Percentiles rank a stretch among this genome's conserved stretches.
These are phyloP conservation scores for Cryptococcus amylolentus DNA, from an alignment of 1,284 basidiomycete species.

Conservation along the genomic window DNA sequence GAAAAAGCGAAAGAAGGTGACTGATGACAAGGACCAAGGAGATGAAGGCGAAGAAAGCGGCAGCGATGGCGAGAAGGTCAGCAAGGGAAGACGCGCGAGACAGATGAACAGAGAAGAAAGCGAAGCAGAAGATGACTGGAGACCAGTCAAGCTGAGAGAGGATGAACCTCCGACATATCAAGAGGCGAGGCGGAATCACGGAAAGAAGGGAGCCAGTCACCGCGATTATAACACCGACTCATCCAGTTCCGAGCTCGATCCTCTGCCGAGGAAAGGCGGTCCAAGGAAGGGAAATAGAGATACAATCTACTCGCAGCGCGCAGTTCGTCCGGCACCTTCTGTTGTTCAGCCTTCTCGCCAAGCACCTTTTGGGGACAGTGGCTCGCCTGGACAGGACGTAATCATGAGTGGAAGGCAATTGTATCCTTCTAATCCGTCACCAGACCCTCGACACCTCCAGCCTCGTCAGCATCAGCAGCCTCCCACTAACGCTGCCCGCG, in stretches of 20 bases:
- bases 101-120: slow-evolving; percentile 1
- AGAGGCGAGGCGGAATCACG: background rate
- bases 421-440: slow-evolving; percentile 1
- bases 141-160: background rate
- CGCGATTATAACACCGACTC: background rate
- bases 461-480: background rate
- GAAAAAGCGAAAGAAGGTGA: slow-evolving; percentile 1
- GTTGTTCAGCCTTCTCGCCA: background rate
- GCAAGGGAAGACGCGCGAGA: background rate
- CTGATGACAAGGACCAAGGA: slow-evolving; percentile 1
- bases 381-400: background rate
- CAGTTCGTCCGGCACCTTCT: background rate
- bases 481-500: background rate
- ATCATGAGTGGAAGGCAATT: background rate
- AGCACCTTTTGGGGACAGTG: background rate
- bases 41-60: background rate
- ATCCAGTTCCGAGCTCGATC: background rate
- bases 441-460: slow-evolving; percentile 5
- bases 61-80: background rate
- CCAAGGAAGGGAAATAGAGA: slow-evolving; percentile 4
- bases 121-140: slow-evolving; percentile 6
- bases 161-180: slow-evolving; percentile 1
- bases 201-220: background rate
- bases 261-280: background rate
- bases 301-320: background rate